Conservation (phyloP, 108 stramenopile genomes). For the Cyclotella atomus region DNA sequence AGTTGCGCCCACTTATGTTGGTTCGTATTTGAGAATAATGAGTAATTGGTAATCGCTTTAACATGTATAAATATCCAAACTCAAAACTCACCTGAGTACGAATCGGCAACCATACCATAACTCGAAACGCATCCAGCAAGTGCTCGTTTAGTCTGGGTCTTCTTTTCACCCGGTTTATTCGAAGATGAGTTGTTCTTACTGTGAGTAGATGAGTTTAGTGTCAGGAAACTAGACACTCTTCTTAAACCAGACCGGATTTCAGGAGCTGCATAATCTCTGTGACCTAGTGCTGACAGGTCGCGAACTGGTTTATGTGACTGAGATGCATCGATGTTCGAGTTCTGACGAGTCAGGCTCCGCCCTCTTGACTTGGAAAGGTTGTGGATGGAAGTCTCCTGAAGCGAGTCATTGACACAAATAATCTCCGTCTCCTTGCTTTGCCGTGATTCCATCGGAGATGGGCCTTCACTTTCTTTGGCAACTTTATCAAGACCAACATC, state of each 20-base stretch:
- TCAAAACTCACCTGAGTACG: conserved; percentile 52
- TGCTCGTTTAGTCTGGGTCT: conserved; percentile 43
- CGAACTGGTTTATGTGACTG: conserved; percentile 10
- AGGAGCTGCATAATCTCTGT: conserved; percentile 84
- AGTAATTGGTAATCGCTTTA: not conserved
- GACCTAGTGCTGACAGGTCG: conserved; percentile 66
- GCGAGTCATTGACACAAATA: conserved; percentile 1
- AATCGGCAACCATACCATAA: conserved; percentile 90
- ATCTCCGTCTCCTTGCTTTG: not conserved
- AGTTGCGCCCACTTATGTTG: conserved; percentile 78
- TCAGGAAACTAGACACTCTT: not conserved
- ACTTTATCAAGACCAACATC: conserved; percentile 43
- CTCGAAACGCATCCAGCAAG: conserved; percentile 77
- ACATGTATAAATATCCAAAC: not conserved
- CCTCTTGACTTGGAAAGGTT: conserved; percentile 8
- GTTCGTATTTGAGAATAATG: too few relatives aligned
- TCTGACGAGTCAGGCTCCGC: conserved; percentile 16
- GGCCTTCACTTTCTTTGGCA: conserved; percentile 2
- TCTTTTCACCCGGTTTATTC: conserved; percentile 32
- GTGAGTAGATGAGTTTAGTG: conserved; percentile 18
- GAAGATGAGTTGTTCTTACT: conserved; percentile 11
- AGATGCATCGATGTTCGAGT: conserved; percentile 3
- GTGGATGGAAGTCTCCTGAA: not conserved
- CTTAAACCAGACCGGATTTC: conserved; percentile 55
- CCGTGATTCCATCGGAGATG: not conserved